phyloP scores from a whole-genome alignment of 2,329 filamentous ascomycete species.

The Penicillium verrucosum region DNA sequence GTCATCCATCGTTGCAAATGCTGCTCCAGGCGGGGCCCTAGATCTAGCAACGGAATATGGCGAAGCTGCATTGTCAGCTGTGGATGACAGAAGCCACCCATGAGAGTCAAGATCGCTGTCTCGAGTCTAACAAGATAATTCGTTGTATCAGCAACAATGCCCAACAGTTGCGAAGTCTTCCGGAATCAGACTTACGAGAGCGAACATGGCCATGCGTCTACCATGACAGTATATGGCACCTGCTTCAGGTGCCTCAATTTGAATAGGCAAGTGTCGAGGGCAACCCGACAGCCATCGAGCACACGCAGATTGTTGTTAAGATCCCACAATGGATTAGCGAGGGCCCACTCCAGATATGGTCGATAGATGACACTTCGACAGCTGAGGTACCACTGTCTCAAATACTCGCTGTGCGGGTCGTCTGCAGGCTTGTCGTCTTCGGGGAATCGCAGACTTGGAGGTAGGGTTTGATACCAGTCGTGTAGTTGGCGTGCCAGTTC shows the following conservation, averaged over 20 bases:
- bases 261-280: too few relatives aligned
- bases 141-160: not conserved
- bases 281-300: too few relatives aligned
- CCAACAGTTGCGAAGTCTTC: not conserved
- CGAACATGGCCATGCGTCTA: slow-evolving; percentile 9
- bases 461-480: too few relatives aligned
- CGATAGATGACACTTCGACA: too few relatives aligned
- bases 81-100: slow-evolving; percentile 12
- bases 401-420: too few relatives aligned
- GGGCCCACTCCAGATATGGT: too few relatives aligned
- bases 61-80: slow-evolving; percentile 2
- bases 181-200: slow-evolving; percentile 1
- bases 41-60: not conserved
- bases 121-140: not conserved
- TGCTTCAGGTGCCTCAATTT: slow-evolving; percentile 3
- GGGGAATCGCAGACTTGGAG: too few relatives aligned
- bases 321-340: too few relatives aligned
- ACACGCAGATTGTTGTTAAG: too few relatives aligned
- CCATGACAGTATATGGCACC: slow-evolving; percentile 9
- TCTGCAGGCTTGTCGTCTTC: too few relatives aligned
- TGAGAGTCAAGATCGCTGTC: slow-evolving; percentile 4
- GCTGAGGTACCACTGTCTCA: too few relatives aligned
- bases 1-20: slow-evolving; percentile 4
- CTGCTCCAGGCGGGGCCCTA: slow-evolving; percentile 1
- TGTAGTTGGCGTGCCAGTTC: too few relatives aligned